Conservation (phyloP, 257 asterid genomes). For the Solanum piurae region DNA sequence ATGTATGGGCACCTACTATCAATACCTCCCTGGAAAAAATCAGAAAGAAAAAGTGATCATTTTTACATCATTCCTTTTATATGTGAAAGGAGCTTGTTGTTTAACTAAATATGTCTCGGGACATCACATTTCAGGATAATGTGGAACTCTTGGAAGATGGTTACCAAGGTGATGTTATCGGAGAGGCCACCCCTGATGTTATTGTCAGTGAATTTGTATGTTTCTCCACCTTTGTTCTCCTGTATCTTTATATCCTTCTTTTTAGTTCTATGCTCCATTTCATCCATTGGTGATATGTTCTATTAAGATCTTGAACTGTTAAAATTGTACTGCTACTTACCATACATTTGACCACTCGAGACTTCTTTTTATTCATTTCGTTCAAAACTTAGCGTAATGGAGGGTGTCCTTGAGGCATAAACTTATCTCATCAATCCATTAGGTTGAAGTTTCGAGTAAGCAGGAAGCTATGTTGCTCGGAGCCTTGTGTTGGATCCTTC, state of each 20-base stretch:
- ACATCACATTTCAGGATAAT: constrained; percentile 43
- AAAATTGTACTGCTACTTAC: not conserved
- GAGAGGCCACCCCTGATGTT: not conserved
- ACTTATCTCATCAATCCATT: not conserved
- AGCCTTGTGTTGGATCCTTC: not conserved
- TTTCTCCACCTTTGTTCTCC: not conserved
- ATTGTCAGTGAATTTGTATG: constrained; percentile 88
- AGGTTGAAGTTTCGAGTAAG: not conserved
- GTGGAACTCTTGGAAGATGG: constrained; percentile 67
- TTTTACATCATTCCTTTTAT: not conserved
- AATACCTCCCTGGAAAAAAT: not conserved
- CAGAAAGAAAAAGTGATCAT: not conserved
- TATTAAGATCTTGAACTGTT: not conserved
- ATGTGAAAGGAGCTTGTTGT: not conserved
- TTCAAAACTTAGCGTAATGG: not conserved
- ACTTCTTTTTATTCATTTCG: not conserved
- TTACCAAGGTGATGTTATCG: constrained; percentile 27
- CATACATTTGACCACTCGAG: not conserved
- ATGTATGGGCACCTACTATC: not conserved
- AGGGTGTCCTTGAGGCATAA: not conserved
- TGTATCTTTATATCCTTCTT: not conserved
- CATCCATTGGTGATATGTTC: not conserved
- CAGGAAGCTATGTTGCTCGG: not conserved
- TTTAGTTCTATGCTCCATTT: not conserved
- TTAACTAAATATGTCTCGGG: not conserved